Evolutionary conservation across 305 asterid species (phyloP).

Genomic region (Fraxinus sp.): DNA sequence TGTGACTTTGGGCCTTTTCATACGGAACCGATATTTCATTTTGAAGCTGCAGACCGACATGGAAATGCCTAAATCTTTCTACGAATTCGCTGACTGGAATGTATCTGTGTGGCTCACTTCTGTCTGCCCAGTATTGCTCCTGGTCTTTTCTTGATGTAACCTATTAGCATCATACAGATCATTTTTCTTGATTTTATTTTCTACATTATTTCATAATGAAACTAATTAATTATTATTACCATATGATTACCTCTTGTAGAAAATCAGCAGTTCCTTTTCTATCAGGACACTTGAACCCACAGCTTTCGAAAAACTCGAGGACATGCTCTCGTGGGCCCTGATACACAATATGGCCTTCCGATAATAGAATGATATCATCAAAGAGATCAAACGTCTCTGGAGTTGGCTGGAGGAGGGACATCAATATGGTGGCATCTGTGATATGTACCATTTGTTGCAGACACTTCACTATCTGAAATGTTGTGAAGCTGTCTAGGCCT

Average conservation of each 20-base stretch:
- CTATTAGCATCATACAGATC: conserved; percentile 25
- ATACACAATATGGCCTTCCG: conserved; percentile 59
- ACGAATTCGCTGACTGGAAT: conserved; percentile 49
- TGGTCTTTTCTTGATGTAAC: conserved; percentile 67
- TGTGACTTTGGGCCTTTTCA: conserved; percentile 46
- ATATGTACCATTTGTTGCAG: conserved; percentile 52
- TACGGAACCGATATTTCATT: conserved; percentile 50
- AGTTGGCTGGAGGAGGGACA: conserved; percentile 66
- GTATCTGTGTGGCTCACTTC: conserved; percentile 35
- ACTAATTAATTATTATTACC: not conserved
- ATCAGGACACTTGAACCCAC: conserved; percentile 62
- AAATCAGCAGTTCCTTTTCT: conserved; percentile 68
- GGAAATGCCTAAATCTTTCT: conserved; percentile 43
- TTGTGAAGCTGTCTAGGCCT: conserved; percentile 64
- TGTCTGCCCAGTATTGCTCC: conserved; percentile 61
- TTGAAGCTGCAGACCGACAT: conserved; percentile 40
- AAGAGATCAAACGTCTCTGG: conserved; percentile 61
- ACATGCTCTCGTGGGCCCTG: conserved; percentile 62
- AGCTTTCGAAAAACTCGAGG: conserved; percentile 44
- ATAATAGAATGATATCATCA: conserved; percentile 53
- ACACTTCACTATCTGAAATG: conserved; percentile 59
- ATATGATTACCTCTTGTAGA: conserved; percentile 55
- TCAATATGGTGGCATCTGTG: conserved; percentile 51
- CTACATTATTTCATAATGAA: not conserved
- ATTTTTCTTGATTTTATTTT: not conserved